Conservation (phyloP, 192 early-diverging fungal genomes). For the Lunasporangiospora selenospora region DNA sequence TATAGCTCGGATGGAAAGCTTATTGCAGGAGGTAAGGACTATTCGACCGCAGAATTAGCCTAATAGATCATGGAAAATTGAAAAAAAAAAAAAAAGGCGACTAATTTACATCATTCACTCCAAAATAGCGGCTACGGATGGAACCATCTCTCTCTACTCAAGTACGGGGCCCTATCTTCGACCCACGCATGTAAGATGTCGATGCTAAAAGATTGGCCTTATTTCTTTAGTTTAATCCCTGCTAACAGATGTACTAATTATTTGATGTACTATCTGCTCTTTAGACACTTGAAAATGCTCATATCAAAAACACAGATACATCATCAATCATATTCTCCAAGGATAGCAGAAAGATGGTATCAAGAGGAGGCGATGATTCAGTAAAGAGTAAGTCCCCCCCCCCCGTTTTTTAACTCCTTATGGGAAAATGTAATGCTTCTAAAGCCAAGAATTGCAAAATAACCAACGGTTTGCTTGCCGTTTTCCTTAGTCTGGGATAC, state of each 20-base stretch:
- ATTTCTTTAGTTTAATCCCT: background rate
- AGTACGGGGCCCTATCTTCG: slow-evolving; percentile 65
- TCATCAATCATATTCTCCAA: slow-evolving; percentile 74
- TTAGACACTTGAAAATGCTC: slow-evolving; percentile 71
- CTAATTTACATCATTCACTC: background rate
- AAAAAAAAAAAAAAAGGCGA: too few relatives aligned
- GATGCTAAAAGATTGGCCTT: background rate
- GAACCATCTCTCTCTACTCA: slow-evolving; percentile 80
- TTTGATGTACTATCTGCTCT: too few relatives aligned
- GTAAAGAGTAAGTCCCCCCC: slow-evolving; percentile 69
- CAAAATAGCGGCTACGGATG: slow-evolving; percentile 70
- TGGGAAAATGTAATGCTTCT: background rate
- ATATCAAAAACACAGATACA: slow-evolving; percentile 70
- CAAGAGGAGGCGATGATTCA: slow-evolving; percentile 84
- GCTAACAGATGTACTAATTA: too few relatives aligned
- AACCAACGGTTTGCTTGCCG: background rate
- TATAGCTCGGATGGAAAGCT: slow-evolving; percentile 77
- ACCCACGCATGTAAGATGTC: slow-evolving; percentile 64
- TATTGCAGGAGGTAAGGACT: slow-evolving; percentile 74
- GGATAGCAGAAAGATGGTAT: slow-evolving; percentile 69
- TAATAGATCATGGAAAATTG: too few relatives aligned
- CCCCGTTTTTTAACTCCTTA: background rate
- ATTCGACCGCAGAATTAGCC: too few relatives aligned
- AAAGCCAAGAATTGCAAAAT: background rate
- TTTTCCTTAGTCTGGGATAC: slow-evolving; percentile 82